phyloP scores from a whole-genome alignment of 2,329 filamentous ascomycete genomes.

The Colletotrichum simmondsii region DNA sequence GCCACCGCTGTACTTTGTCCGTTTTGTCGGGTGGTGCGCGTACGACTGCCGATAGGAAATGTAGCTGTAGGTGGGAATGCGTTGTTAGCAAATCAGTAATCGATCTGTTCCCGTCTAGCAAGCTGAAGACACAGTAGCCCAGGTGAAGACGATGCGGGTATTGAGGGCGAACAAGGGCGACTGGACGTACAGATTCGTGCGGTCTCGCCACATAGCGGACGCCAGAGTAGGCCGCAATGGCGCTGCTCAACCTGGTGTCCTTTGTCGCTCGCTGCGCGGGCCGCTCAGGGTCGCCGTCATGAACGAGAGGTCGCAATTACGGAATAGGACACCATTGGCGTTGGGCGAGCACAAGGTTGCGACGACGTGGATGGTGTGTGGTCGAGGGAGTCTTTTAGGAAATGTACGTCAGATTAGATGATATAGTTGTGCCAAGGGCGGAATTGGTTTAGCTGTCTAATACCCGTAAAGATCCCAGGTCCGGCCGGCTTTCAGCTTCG shows the following conservation, averaged over 20 bases:
- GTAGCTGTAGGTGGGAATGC: slow-evolving; percentile 69
- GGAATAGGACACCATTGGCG: slow-evolving; percentile 23
- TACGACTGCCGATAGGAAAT: slow-evolving; percentile 99
- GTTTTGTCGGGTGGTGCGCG: slow-evolving; percentile 91
- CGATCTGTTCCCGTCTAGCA: not conserved
- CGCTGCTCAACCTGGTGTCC: slow-evolving; percentile 31
- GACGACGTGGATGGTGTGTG: slow-evolving; percentile 3
- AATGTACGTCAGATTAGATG: slow-evolving; percentile 5
- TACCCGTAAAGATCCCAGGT: not conserved
- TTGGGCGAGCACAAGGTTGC: not conserved
- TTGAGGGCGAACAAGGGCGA: slow-evolving; percentile 36
- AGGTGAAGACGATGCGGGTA: slow-evolving; percentile 25
- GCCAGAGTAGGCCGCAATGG: slow-evolving; percentile 41
- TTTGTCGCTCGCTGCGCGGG: slow-evolving; percentile 34
- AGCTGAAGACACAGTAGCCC: not conserved
- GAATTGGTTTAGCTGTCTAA: slow-evolving; percentile 6
- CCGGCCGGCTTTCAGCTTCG: slow-evolving; percentile 6
- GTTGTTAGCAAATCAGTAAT: slow-evolving; percentile 40
- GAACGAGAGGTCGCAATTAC: slow-evolving; percentile 14
- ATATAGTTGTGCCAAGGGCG: slow-evolving; percentile 13
- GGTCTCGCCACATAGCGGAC: slow-evolving; percentile 96
- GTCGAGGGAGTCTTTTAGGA: not conserved
- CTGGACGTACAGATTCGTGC: slow-evolving; percentile 88
- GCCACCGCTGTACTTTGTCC: slow-evolving; percentile 72
- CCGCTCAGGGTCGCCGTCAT: slow-evolving; percentile 30